Evolutionary conservation across 768 basidiomycete species (phyloP).

Genomic region (Collybia sordida): DNA sequence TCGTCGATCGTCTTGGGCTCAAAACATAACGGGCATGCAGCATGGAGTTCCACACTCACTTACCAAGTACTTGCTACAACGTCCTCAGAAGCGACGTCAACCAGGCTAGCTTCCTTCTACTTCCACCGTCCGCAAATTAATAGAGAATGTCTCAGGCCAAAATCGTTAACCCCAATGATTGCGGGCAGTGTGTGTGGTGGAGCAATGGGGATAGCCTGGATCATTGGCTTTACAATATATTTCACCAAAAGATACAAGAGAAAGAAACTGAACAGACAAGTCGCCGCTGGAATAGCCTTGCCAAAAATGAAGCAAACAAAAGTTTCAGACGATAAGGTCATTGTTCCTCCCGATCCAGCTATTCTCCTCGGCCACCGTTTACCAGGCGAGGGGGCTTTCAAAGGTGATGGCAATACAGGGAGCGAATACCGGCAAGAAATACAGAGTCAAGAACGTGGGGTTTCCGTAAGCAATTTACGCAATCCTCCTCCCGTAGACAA

Average conservation of each 20-base stretch:
- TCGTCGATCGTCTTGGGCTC: no score
- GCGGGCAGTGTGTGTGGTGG: constrained; percentile 60
- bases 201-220: constrained; percentile 49
- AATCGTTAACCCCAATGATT: constrained; percentile 59
- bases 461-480: no score
- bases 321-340: constrained; percentile 41
- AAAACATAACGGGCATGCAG: no score
- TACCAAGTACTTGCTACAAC: no score
- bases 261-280: constrained; percentile 42
- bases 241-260: constrained; percentile 52
- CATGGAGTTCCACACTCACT: no score
- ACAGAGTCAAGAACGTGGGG: constrained; percentile 1
- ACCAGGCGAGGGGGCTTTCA: constrained; percentile 35
- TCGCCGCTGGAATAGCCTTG: constrained; percentile 42
- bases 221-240: constrained; percentile 57
- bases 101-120: neutral
- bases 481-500: no score
- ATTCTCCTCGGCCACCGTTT: constrained; percentile 48
- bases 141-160: constrained; percentile 34
- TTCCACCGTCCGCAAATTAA: neutral
- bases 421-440: constrained; percentile 8
- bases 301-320: constrained; percentile 37
- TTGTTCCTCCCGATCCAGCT: constrained; percentile 70
- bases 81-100: no score
- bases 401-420: neutral